A percentile compares a stretch with the other conserved stretches of the same genome.
phyloP scores from a whole-genome alignment of 2,329 filamentous ascomycete species.

The Neopestalotiopsis sp. region DNA sequence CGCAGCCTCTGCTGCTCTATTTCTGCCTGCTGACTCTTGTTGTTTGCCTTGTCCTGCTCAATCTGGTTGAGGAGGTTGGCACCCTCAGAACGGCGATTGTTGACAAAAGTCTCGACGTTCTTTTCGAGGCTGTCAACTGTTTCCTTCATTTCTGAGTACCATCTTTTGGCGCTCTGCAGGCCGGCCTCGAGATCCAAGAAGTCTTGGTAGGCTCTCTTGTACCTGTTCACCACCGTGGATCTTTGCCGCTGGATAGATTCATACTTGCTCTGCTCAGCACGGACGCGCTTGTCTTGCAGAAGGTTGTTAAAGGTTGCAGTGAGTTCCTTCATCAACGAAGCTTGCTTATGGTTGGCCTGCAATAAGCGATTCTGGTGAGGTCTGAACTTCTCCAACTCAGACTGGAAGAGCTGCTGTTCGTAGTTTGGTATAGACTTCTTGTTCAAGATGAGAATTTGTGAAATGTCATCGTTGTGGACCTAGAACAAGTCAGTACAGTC shows the following conservation, averaged over 20 bases:
- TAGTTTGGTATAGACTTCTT: slow-evolving; percentile 95
- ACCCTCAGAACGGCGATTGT: slow-evolving; percentile 89
- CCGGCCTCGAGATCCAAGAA: slow-evolving; percentile 90
- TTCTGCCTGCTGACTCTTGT: slow-evolving; percentile 68
- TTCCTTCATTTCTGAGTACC: slow-evolving; percentile 95
- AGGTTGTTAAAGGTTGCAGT: slow-evolving; percentile 85
- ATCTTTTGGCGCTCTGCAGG: slow-evolving; percentile 84
- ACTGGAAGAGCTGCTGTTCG: slow-evolving; percentile 90
- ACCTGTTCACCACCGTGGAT: slow-evolving; percentile 80
- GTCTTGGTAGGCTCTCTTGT: slow-evolving; percentile 89
- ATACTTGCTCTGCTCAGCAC: slow-evolving; percentile 94
- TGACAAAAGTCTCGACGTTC: slow-evolving; percentile 97
- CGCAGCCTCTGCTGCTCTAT: slow-evolving; percentile 84
- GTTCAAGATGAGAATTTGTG: slow-evolving; percentile 94
- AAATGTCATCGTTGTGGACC: slow-evolving; percentile 97
- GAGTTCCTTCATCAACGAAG: slow-evolving; percentile 91
- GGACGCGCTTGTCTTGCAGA: slow-evolving; percentile 90
- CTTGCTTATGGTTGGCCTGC: slow-evolving; percentile 95
- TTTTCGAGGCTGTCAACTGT: slow-evolving; percentile 90
- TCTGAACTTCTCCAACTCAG: slow-evolving; percentile 96
- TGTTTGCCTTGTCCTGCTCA: slow-evolving; percentile 75
- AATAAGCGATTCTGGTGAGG: slow-evolving; percentile 89
- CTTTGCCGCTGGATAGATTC: slow-evolving; percentile 85
- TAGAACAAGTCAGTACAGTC: slow-evolving; percentile 43
- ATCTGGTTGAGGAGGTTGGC: slow-evolving; percentile 89